These are phyloP conservation scores for Kregervanrija delftensis DNA, from an alignment of 805 yeast species.

Conservation along the genomic window DNA sequence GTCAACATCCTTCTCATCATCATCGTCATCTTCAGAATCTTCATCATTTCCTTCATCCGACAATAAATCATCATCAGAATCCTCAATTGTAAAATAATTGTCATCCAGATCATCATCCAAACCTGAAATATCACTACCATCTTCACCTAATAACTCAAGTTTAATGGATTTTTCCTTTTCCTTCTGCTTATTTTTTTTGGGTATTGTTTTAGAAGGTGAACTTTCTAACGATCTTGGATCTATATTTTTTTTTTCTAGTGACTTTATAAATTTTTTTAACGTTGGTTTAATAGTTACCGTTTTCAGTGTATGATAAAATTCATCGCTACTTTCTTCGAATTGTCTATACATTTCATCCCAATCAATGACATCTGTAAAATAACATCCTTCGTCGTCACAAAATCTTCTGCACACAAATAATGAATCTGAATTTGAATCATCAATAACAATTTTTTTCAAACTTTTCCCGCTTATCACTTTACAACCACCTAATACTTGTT, in stretches of 20 bases:
- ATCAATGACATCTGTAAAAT: constrained; percentile 32
- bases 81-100: background rate
- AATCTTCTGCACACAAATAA: constrained; percentile 37
- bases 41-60: constrained; percentile 8
- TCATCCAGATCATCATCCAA: constrained; percentile 10
- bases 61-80: too few species aligned
- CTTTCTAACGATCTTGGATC: constrained; percentile 11
- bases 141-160: constrained; percentile 1
- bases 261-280: constrained; percentile 8
- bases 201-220: constrained; percentile 2
- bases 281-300: constrained; percentile 24
- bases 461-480: constrained; percentile 34
- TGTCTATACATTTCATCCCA: constrained; percentile 28
- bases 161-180: constrained; percentile 3
- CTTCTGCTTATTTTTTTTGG: constrained; percentile 5
- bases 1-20: constrained; percentile 7
- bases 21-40: constrained; percentile 9
- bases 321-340: constrained; percentile 22
- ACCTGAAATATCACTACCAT: constrained; percentile 11
- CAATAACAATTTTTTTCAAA: constrained; percentile 28
- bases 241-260: constrained; percentile 7
- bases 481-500: constrained; percentile 38
- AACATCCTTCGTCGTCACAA: constrained; percentile 30
- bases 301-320: constrained; percentile 28
- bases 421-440: constrained; percentile 27